A percentile compares a stretch with the other conserved stretches of the same genome.
Evolutionary conservation across 371 early-diverging fungal species (phyloP).

Genomic region (Actinomortierella wolfii): DNA sequence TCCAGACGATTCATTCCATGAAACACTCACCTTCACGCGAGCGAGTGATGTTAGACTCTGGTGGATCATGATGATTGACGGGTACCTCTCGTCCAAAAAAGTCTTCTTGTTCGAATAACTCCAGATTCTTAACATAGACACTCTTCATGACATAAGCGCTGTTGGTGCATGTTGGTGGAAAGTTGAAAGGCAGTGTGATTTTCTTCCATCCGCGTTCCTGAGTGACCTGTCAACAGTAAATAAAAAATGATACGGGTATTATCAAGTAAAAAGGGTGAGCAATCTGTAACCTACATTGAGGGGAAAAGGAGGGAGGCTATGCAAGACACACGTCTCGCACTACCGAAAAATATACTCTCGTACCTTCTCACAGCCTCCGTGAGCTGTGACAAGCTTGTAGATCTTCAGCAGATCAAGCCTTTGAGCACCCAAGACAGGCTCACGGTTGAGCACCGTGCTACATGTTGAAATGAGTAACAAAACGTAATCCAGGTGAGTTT

Average conservation of each 20-base stretch:
- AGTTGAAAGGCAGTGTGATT: conserved; percentile 76
- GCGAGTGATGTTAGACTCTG: conserved; percentile 30
- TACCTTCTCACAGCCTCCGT: conserved; percentile 83
- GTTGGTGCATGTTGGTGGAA: conserved; percentile 86
- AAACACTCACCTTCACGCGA: conserved; percentile 32
- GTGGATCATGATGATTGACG: conserved; percentile 24
- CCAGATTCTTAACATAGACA: conserved; percentile 72
- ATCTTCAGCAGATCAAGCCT: conserved; percentile 75
- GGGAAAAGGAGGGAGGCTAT: neutral
- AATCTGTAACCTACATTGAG: neutral
- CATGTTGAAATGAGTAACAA: conserved; percentile 3
- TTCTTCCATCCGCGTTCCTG: conserved; percentile 80
- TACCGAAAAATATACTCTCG: too few relatives aligned
- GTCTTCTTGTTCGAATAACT: conserved; percentile 57
- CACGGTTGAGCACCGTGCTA: conserved; percentile 71
- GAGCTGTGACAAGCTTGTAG: conserved; percentile 69
- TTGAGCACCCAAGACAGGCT: conserved; percentile 84
- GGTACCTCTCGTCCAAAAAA: conserved; percentile 50
- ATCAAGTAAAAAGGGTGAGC: neutral
- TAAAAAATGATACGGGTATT: conserved; percentile 3
- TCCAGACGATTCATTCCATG: too few relatives aligned
- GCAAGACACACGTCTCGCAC: too few relatives aligned
- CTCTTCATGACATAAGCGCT: conserved; percentile 81
- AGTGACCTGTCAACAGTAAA: conserved; percentile 58
- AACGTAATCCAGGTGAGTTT: neutral